Conservation (phyloP, 768 basidiomycete species). For the Auricularia cornea region DNA sequence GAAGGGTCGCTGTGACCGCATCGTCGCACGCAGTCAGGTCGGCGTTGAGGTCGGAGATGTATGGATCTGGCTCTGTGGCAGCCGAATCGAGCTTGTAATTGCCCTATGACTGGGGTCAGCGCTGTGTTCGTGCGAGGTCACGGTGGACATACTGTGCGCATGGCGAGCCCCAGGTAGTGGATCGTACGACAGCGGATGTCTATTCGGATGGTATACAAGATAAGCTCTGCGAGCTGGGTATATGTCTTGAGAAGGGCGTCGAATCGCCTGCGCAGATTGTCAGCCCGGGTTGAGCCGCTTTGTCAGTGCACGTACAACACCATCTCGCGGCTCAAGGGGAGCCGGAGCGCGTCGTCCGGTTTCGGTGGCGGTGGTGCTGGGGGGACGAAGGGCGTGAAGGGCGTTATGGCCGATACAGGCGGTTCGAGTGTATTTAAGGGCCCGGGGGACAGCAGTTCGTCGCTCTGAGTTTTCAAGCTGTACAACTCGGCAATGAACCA, state of each 20-base stretch:
- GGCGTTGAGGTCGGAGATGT: conserved; percentile 75
- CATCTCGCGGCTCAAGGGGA: conserved; percentile 87
- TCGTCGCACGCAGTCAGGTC: conserved; percentile 75
- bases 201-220: conserved; percentile 78
- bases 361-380: conserved; percentile 15
- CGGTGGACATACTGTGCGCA: conserved; percentile 47
- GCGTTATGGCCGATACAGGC: conserved; percentile 32
- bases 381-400: conserved; percentile 40
- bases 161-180: conserved; percentile 70
- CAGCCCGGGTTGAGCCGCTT: background rate
- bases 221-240: conserved; percentile 77
- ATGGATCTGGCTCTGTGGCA: conserved; percentile 84
- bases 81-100: conserved; percentile 78
- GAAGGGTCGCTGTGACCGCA: conserved; percentile 51
- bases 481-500: conserved; percentile 79
- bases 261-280: conserved; percentile 55
- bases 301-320: conserved; percentile 49
- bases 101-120: conserved; percentile 41
- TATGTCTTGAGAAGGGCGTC: conserved; percentile 87
- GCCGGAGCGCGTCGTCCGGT: conserved; percentile 42
- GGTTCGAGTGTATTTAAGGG: conserved; percentile 44
- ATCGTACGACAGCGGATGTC: conserved; percentile 82
- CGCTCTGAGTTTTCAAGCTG: conserved; percentile 52
- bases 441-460: conserved; percentile 45
- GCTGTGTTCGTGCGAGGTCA: background rate